Evolutionary conservation across 306 rosid genomes (phyloP), one percentile per base, ranked within the genome.

Genomic region (Vigna nakashimae): DNA sequence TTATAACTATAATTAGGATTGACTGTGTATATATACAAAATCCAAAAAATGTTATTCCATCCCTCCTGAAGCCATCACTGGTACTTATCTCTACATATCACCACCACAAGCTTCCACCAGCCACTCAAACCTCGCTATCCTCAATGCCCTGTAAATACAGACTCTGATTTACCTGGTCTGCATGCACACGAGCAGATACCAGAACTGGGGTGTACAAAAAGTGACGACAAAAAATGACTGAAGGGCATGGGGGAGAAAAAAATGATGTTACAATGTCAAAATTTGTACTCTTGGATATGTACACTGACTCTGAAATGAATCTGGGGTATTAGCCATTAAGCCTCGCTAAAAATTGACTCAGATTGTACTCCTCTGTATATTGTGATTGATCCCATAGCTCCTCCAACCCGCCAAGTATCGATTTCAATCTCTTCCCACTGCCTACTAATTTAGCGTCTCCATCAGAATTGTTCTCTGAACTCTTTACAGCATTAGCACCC

Each of bases 381-480:
- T 95, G 98, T 32, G 98, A 92, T 51, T 92, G 91, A 83, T 92
- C 98, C 98, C 98, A 95, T 28, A 92, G 91, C 81, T 95, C 98
- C 75, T 88, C 98, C 72, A 95, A 87, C 82, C 98, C 96, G 58
- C 98, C 98, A 17, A 92, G 98, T 67, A 95, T 87, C 68, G 98
- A 89, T 88, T 95, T 95, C 80, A 95, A 74, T 55, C 98, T 97
- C 89, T 92, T 95, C 63, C 90, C 93, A 7, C 86, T 73, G 22
- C 96, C 97, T 57, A 32, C 72, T 58, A 82, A 64, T 75, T 89
- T 93, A 6, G 82, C 11, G 40, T 86, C 98, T 65, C 84, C 91
- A 34, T 89, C 91, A 0, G 79, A 18, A 36, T 73, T 81, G 42
- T 73, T 81, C 66, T 91, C 91, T 9, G 89, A 69, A 68, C 63